These are phyloP conservation scores for Aspergillus novoparasiticus DNA, from an alignment of 2,329 filamentous ascomycete species.

Conservation along the genomic window DNA sequence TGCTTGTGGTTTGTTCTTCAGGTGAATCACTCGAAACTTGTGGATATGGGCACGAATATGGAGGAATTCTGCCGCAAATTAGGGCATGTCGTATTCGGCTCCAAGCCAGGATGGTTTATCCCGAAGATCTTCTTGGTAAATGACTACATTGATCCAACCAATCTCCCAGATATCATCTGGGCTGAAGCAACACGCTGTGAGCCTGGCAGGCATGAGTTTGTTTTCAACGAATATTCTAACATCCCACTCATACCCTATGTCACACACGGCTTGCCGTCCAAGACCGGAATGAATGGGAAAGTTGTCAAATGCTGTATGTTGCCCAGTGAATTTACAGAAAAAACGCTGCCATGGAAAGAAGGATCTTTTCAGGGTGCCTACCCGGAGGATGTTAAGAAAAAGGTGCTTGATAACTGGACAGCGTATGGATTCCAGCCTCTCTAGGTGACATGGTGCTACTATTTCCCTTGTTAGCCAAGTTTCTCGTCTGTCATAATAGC, in stretches of 20 bases:
- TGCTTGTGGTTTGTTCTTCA: conserved; percentile 20
- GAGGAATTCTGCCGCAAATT: conserved; percentile 17
- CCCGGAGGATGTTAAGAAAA: background rate
- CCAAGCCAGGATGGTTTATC: conserved; percentile 26
- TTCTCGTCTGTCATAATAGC: background rate
- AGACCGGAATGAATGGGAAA: background rate
- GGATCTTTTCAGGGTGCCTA: conserved; percentile 1
- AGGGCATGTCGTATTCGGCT: conserved; percentile 22
- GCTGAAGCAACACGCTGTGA: conserved; percentile 14
- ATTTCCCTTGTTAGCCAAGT: background rate
- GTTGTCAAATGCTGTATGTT: conserved; percentile 2
- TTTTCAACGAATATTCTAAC: conserved; percentile 2
- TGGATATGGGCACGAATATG: conserved; percentile 16
- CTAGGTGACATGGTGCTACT: background rate
- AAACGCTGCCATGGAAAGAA: background rate
- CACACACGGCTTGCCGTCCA: background rate
- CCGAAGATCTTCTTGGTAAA: conserved; percentile 24
- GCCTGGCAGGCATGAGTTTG: background rate
- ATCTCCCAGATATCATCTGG: conserved; percentile 22
- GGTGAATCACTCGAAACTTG: conserved; percentile 18
- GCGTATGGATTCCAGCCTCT: background rate
- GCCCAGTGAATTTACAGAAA: background rate
- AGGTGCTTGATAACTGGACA: conserved; percentile 1
- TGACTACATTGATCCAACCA: conserved; percentile 23
- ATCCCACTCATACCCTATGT: conserved; percentile 2